These are phyloP conservation scores for Coniochaeta prunicola DNA, from an alignment of 2,329 filamentous ascomycete genomes.

Conservation along the genomic window DNA sequence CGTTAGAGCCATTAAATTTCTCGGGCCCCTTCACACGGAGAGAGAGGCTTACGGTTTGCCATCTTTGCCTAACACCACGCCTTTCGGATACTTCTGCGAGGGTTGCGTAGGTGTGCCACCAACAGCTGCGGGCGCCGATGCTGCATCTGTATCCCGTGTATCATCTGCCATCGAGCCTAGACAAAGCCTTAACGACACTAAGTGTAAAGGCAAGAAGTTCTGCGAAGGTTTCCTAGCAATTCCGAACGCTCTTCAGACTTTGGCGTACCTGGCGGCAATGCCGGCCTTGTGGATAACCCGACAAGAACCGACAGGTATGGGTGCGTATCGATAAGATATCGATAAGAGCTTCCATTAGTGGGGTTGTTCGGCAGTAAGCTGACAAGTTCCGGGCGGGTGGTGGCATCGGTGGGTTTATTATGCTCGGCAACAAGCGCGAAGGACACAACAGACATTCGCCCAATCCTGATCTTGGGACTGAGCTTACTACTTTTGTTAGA, in stretches of 20 bases:
- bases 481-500: background rate
- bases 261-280: too few species aligned
- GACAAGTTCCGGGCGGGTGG: too few species aligned
- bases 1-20: too few species aligned
- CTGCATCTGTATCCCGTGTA: background rate
- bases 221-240: too few species aligned
- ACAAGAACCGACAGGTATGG: background rate
- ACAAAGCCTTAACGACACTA: too few species aligned
- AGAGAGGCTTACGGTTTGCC: conserved; percentile 66
- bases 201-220: too few species aligned
- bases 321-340: background rate
- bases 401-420: too few species aligned
- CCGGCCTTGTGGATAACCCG: background rate
- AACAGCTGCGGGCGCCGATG: background rate
- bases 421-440: too few species aligned
- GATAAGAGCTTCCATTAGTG: background rate
- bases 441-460: background rate
- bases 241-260: too few species aligned
- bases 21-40: too few species aligned
- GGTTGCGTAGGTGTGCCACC: conserved; percentile 16
- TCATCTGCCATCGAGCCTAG: background rate
- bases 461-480: background rate
- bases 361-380: too few species aligned
- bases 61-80: conserved; percentile 69
- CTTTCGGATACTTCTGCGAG: conserved; percentile 57